Evolutionary conservation across 1,139 yeast species (phyloP), one percentile per base, ranked within the genome.

Genomic region (Saccharomyces pastorianus): DNA sequence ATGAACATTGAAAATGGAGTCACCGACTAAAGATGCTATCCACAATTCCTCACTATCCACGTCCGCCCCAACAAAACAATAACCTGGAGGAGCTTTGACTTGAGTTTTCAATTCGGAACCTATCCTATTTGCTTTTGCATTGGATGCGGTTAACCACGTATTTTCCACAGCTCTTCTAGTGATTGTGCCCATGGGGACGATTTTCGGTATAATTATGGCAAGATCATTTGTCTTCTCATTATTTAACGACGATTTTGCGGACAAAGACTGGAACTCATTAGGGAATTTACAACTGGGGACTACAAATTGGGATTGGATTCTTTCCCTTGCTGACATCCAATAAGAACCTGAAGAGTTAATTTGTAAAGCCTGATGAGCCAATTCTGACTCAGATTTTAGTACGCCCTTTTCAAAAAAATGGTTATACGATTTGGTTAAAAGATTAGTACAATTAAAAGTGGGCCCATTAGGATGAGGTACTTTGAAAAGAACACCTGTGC

Each of bases 11-110:
- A 93, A 88, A 54, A 85, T 81, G 0, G 98, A 84, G 69, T 95
- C 99, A 1, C 99, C 98, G 50, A 93, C 84, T 44, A 95, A 74
- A 28, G 97, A 87, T 0, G 99, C 99, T 61, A 95, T 93, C 99
- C 99, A 95, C 51, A 95, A 76, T 66, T 95, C 99, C 68, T 95
- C 99, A 46, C 96, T 88, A 71, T 95, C 99, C 4, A 95, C 99
- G 74, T 95, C 96, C 0, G 99, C 99, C 6, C 99, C 99, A 9
- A 95, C 96, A 72, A 95, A 87, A 49, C 82, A 81, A 67, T 90
- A 93, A 0, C 98, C 98, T 2, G 79, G 73, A 0, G 99, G 99
- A 0, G 98, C 97, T 57, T 78, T 76, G 6, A 95, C 75, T 75
- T 89, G 82, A 0, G 97, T 83, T 69, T 95, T 95, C 57, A 93